Base-by-base conservation (phyloP, 2,329 filamentous ascomycete species). In the Microsporum canis region DNA sequence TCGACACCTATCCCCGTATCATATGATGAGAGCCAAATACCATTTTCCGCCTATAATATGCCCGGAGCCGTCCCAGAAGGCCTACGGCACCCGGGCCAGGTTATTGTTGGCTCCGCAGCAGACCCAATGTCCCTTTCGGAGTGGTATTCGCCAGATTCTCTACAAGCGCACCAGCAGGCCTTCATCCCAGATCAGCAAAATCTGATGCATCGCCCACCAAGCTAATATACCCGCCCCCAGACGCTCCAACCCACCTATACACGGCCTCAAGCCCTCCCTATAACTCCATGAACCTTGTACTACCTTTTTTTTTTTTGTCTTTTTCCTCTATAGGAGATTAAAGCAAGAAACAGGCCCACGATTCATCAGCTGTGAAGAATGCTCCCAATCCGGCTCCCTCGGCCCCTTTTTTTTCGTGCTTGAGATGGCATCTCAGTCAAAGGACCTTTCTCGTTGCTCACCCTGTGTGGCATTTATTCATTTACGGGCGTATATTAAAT, bases 401-500 rank as follows among this genome's bases (percentile, higher is more conserved):
- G 58, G 55, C 58, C 47, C 58, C 57, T 58, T 45, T 59, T 49
- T 63, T 17, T 58, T 33, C 49, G 12, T 31, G 5, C 27, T 53
- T 34, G 49, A 31, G 33, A 53, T 27, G 49, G 49, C 29, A 53
- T 53, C 49, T 34, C 49, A 53, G n/a, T n/a, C 49, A 33, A 43
- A 6, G 29, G 27, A 53, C 29, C 17, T 33, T 53, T n/a, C 27
- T 53, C 49, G 33, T 53, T n/a, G 49, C 49, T n/a, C 27, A 53
- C 49, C 49, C n/a, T 57, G n/a, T 38, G 34, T 57, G 55, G 55
- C 7, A 41, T 57, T 41, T 41, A 57, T 39, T 57, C 38, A 63
- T 63, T 63, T 59, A 59, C 62, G 47, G 61, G 62, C 62, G 62
- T 63, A 63, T 47, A 61, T 60, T 55, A 63, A 61, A 23, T 51